phyloP scores from a whole-genome alignment of 1,139 yeast species.

The Geotrichum bryndzae region DNA sequence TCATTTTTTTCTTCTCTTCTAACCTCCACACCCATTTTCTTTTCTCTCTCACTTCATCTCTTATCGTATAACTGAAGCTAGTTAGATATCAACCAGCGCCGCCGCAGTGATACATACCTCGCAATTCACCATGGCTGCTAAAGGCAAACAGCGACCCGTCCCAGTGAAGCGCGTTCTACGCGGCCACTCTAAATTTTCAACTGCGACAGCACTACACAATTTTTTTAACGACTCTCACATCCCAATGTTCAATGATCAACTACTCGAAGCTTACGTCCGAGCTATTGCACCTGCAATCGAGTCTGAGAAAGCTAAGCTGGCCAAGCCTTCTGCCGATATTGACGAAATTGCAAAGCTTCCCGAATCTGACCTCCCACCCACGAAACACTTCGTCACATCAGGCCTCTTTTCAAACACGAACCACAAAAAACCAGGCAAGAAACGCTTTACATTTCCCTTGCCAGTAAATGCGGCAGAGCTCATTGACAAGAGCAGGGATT shows the following conservation, averaged over 20 bases:
- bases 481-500: slow-evolving; percentile 22
- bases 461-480: slow-evolving; percentile 21
- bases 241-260: slow-evolving; percentile 12
- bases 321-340: neutral
- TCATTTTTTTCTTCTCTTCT: neutral
- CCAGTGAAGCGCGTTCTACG: slow-evolving; percentile 9
- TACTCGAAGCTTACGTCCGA: slow-evolving; percentile 13
- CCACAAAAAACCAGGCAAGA: slow-evolving; percentile 6
- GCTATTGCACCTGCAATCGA: slow-evolving; percentile 13
- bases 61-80: neutral
- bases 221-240: slow-evolving; percentile 11
- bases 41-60: neutral
- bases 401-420: slow-evolving; percentile 13
- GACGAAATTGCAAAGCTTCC: neutral
- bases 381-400: slow-evolving; percentile 9
- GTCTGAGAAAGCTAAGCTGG: neutral
- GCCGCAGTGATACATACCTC: neutral
- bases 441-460: slow-evolving; percentile 23
- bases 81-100: neutral
- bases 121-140: slow-evolving; percentile 3
- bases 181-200: slow-evolving; percentile 10
- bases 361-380: neutral
- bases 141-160: slow-evolving; percentile 6
- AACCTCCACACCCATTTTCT: neutral
- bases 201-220: slow-evolving; percentile 7